Evolutionary conservation across 768 basidiomycete species (phyloP), one percentile per base, ranked within the genome.

Genomic region (Trametes villosa): DNA sequence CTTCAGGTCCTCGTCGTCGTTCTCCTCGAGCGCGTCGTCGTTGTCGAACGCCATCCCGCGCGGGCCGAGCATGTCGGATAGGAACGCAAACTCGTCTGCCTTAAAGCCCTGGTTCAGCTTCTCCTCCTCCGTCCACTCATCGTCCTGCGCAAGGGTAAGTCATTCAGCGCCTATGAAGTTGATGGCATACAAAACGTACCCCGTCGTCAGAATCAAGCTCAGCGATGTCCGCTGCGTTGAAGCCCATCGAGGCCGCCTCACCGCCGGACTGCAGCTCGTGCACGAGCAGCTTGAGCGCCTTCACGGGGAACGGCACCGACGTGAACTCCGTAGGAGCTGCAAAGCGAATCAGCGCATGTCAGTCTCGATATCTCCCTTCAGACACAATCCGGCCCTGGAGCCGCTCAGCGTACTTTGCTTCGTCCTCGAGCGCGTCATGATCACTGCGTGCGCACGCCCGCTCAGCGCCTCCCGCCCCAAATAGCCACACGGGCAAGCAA

Each of bases 111-210:
- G 82, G 49, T 84, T 77, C 33, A 82, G 50, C 26, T 48, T 52
- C 60, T 92, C 94, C 69, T 95, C 94, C 67, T 97, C 95, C 11
- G 85, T 83, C 96, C 96, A 98, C n/a, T 93, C 92, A 33, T 93
- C 93, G 64, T 94, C 91, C 81, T 92, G 72, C 17, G 48, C 57
- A 13, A 48, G 29, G 42, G 11, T 53, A 20, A 20, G 46, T 27
- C 27, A 53, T 27, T 6, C 40, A 49, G 27, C 33, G 2, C 44
- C 22, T 59, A n/a, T n/a, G 40, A 17, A 38, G 17, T 46, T 15
- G 54, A 33, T 33, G 20, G 17, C 40, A 65, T 67, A 45, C 45
- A 51, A 12, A 46, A 73, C 83, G 63, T 74, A 89, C 88, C 38
- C 84, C 91, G 69, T 94, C 93, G 64, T 95, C 93, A 9, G 84